These are phyloP conservation scores for Dryas integrifolia DNA, from an alignment of 331 rosid species.

Conservation along the genomic window DNA sequence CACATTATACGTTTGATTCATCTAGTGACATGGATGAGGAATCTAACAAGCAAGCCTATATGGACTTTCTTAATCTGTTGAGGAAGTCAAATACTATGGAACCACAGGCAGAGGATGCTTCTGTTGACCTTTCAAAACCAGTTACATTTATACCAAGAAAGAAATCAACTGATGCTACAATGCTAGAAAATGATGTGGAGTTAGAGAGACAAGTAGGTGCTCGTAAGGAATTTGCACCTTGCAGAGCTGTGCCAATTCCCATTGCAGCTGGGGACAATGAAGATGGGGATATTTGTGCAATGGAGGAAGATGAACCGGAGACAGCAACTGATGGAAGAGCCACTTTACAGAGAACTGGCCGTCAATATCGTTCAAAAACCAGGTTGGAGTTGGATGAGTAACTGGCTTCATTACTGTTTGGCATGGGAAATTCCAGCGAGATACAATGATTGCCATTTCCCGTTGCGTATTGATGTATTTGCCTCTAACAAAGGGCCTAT, in stretches of 20 bases:
- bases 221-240: slow-evolving; percentile 37
- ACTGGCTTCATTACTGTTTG: slow-evolving; percentile 2
- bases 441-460: background rate
- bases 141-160: slow-evolving; percentile 74
- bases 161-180: slow-evolving; percentile 57
- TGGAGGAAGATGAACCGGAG: slow-evolving; percentile 86
- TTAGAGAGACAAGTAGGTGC: slow-evolving; percentile 38
- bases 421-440: background rate
- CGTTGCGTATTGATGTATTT: background rate
- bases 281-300: slow-evolving; percentile 60
- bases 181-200: slow-evolving; percentile 47
- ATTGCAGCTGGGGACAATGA: slow-evolving; percentile 51
- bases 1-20: slow-evolving; percentile 64
- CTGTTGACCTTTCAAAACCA: slow-evolving; percentile 51
- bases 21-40: slow-evolving; percentile 56
- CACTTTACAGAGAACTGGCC: slow-evolving; percentile 47
- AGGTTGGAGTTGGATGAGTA: slow-evolving; percentile 45
- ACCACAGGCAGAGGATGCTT: slow-evolving; percentile 29
- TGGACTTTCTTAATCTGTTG: slow-evolving; percentile 60
- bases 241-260: slow-evolving; percentile 35
- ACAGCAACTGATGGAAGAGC: slow-evolving; percentile 30
- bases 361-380: slow-evolving; percentile 63
- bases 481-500: background rate
- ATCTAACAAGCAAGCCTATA: slow-evolving; percentile 72
- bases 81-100: slow-evolving; percentile 39